A percentile compares a stretch with the other conserved stretches of the same genome.
Evolutionary conservation across 345 rosid species (phyloP).

Genomic region (Populus deltoides): DNA sequence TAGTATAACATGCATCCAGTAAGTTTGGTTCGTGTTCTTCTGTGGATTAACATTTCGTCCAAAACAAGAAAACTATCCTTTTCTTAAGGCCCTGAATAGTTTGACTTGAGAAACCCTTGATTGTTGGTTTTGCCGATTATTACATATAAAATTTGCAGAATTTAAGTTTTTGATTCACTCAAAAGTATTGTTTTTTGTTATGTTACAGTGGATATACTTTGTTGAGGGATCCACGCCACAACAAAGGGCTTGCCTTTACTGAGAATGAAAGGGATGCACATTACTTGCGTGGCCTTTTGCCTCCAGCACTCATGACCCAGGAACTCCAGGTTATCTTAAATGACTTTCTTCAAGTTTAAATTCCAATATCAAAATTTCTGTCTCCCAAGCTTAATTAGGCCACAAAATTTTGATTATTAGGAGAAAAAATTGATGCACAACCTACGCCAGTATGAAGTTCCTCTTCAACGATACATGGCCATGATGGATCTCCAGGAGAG

Average conservation of each 20-base stretch:
- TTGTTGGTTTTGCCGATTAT: not conserved
- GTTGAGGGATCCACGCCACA: constrained; percentile 86
- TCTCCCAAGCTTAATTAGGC: not conserved
- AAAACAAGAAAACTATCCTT: not conserved
- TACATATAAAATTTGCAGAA: not conserved
- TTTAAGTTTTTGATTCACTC: not conserved
- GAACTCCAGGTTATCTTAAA: constrained; percentile 62
- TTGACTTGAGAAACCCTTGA: not conserved
- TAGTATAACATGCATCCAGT: not conserved
- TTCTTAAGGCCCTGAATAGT: not conserved
- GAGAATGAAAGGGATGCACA: constrained; percentile 91
- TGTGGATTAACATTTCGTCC: not conserved
- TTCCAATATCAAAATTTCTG: not conserved
- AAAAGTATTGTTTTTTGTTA: not conserved
- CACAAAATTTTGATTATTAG: constrained; percentile 33
- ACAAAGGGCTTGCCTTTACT: constrained; percentile 85
- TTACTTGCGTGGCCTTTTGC: constrained; percentile 87
- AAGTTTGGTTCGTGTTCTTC: not conserved
- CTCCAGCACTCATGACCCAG: constrained; percentile 68
- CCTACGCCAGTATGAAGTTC: constrained; percentile 79
- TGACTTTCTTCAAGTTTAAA: not conserved
- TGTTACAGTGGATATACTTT: constrained; percentile 68
- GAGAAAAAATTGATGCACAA: constrained; percentile 69
- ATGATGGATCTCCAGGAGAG: constrained; percentile 99
- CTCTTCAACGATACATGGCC: constrained; percentile 82